phyloP scores from a whole-genome alignment of 1,139 yeast genomes.

The Blastobotrys apis region DNA sequence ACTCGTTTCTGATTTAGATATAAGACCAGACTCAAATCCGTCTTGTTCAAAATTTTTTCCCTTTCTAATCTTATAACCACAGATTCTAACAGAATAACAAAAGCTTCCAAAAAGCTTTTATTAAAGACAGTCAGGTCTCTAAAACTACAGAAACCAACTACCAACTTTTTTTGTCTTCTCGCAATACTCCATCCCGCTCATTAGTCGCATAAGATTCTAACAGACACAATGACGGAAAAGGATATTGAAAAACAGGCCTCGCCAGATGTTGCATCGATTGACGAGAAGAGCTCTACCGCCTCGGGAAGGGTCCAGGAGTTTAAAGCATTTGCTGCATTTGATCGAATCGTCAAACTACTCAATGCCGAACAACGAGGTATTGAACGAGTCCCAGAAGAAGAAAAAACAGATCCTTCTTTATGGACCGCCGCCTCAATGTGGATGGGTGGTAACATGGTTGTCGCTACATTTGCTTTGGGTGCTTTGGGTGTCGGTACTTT shows the following conservation, averaged over 20 bases:
- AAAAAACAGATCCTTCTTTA: slow-evolving; percentile 57
- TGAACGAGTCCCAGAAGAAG: slow-evolving; percentile 63
- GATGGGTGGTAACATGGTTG: slow-evolving; percentile 87
- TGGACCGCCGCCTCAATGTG: slow-evolving; percentile 83
- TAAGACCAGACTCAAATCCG: background rate
- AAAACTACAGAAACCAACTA: background rate
- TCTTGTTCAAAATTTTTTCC: background rate
- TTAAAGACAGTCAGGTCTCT: background rate
- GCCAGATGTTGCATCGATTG: slow-evolving; percentile 41
- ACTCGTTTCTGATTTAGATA: background rate
- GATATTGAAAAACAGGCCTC: slow-evolving; percentile 64
- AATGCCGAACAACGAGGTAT: slow-evolving; percentile 61
- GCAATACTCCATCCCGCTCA: too few species aligned
- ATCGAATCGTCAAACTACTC: slow-evolving; percentile 6
- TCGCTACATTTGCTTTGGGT: slow-evolving; percentile 80
- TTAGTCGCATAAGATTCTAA: too few species aligned
- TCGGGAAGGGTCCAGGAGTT: slow-evolving; percentile 5
- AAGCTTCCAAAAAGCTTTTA: background rate
- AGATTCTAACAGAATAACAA: background rate
- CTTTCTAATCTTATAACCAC: background rate
- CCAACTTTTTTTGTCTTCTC: background rate
- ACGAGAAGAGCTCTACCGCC: slow-evolving; percentile 9
- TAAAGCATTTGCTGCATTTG: background rate
- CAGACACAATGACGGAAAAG: slow-evolving; percentile 46
- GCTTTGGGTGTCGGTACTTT: slow-evolving; percentile 59